Evolutionary conservation across 805 yeast genomes (phyloP), one percentile per base, ranked within the genome.

Genomic region (Starmerella stigmatis): DNA sequence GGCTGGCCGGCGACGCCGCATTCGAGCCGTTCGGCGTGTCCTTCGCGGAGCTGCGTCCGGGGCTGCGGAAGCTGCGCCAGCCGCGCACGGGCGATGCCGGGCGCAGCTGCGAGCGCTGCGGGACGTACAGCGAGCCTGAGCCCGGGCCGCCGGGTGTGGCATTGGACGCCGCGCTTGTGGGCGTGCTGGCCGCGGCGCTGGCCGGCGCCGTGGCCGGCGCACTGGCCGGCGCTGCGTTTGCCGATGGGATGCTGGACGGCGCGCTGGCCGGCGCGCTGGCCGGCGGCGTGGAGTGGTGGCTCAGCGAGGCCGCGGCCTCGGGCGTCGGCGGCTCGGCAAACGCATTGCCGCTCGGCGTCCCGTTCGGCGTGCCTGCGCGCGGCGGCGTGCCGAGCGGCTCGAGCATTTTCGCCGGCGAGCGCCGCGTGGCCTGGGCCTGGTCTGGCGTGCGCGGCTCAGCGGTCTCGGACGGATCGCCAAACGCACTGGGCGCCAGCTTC

Each of bases 101-200:
- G 11, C 55, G 44, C 27, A 50, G 46, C 27, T 43, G 45, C 25
- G 53, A 49, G 29, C 55, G 47, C 39, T n/a, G 38, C 11, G 55
- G 55, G 9, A 51, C 43, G 19, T 17, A 27, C 20, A 49, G 29
- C n/a, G n/a, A n/a, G 19, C n/a, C 26, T 11, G 42, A 11, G 31
- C 19, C 41, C 22, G 33, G n/a, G n/a, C n/a, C n/a, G n/a, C n/a
- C n/a, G n/a, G n/a, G n/a, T n/a, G n/a, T n/a, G n/a, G n/a, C n/a
- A n/a, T n/a, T n/a, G n/a, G n/a, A n/a, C n/a, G n/a, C n/a, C n/a
- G n/a, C n/a, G n/a, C n/a, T n/a, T n/a, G n/a, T n/a, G n/a, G n/a
- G n/a, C 10, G 37, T 19, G 22, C 21, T 26, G 10, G 43, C 23
- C 12, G 37, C 28, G n/a, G 22, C 21, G 40, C 40, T 36, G 13